phyloP scores from a whole-genome alignment of 169 alveolate species.

The Cryptosporidium sp. region DNA sequence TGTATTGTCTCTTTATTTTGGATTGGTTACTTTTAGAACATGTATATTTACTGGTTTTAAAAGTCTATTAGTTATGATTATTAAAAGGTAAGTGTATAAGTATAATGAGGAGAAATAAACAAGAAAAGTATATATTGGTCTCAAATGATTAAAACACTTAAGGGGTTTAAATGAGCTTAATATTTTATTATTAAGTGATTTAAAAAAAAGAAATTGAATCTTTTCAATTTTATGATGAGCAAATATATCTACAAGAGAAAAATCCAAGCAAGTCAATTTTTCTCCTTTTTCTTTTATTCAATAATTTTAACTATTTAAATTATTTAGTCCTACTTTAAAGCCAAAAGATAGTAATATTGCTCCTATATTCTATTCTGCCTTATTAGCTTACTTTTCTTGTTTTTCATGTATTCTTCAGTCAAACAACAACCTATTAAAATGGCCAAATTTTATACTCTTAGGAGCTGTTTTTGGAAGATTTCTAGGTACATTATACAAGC shows the following conservation, averaged over 20 bases:
- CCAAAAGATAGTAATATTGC: slow-evolving; percentile 40
- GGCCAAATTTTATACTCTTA: slow-evolving; percentile 37
- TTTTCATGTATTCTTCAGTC: slow-evolving; percentile 4
- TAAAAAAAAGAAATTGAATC: neutral
- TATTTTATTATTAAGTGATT: neutral
- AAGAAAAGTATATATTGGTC: neutral
- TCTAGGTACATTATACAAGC: slow-evolving; percentile 23
- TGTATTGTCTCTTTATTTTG: slow-evolving; percentile 23
- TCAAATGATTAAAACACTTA: slow-evolving; percentile 60
- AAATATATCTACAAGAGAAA: neutral
- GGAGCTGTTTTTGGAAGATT: slow-evolving; percentile 57
- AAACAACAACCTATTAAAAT: neutral
- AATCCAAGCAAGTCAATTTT: neutral
- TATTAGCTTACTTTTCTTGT: slow-evolving; percentile 31
- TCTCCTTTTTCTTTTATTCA: neutral
- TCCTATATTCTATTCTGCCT: slow-evolving; percentile 24
- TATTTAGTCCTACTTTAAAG: slow-evolving; percentile 13
- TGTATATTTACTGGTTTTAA: slow-evolving; percentile 46
- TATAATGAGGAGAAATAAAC: neutral
- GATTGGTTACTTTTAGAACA: slow-evolving; percentile 32
- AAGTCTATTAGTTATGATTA: slow-evolving; percentile 5
- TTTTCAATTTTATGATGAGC: slow-evolving; percentile 51
- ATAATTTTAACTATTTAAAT: neutral
- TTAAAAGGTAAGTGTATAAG: slow-evolving; percentile 52
- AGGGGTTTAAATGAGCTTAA: slow-evolving; percentile 72